phyloP scores from a whole-genome alignment of 2,329 filamentous ascomycete genomes.

The Davidsoniella australis region DNA sequence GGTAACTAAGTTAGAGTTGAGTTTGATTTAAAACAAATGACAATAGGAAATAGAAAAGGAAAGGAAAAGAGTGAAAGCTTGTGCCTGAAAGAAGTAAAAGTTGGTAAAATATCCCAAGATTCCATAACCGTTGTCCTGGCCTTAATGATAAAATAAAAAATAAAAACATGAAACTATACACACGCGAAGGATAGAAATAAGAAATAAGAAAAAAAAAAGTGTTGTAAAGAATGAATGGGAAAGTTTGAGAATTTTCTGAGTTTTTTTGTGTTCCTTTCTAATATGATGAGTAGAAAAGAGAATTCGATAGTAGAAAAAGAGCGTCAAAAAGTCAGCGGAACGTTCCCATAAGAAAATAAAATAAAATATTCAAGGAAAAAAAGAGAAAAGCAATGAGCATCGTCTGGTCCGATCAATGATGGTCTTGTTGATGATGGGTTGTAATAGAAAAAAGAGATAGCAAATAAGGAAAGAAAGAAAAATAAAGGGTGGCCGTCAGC shows the following conservation, averaged over 20 bases:
- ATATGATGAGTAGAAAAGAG: not conserved
- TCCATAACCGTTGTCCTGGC: no score
- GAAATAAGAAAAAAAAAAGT: not conserved
- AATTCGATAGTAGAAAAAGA: not conserved
- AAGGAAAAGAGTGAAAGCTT: not conserved
- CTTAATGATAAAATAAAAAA: not conserved
- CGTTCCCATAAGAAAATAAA: not conserved
- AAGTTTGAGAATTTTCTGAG: not conserved
- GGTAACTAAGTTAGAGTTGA: not conserved
- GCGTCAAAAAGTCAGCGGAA: not conserved
- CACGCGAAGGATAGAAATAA: not conserved
- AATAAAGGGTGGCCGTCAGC: not conserved
- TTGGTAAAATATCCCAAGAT: no score
- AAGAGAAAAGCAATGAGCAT: not conserved
- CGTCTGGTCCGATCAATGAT: slow-evolving; percentile 4
- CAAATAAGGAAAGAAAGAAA: slow-evolving; percentile 6
- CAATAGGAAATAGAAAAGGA: not conserved
- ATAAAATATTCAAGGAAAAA: not conserved
- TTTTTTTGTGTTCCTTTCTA: not conserved
- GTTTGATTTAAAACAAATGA: not conserved
- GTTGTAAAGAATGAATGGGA: no score
- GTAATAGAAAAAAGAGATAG: slow-evolving; percentile 1
- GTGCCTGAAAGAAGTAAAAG: no score
- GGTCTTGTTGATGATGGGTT: slow-evolving; percentile 6
- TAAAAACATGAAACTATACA: not conserved